Percentiles rank a stretch among this genome's conserved stretches.
Conservation (phyloP, 2,329 filamentous ascomycete genomes). For the Phyllosticta citrichinensis region DNA sequence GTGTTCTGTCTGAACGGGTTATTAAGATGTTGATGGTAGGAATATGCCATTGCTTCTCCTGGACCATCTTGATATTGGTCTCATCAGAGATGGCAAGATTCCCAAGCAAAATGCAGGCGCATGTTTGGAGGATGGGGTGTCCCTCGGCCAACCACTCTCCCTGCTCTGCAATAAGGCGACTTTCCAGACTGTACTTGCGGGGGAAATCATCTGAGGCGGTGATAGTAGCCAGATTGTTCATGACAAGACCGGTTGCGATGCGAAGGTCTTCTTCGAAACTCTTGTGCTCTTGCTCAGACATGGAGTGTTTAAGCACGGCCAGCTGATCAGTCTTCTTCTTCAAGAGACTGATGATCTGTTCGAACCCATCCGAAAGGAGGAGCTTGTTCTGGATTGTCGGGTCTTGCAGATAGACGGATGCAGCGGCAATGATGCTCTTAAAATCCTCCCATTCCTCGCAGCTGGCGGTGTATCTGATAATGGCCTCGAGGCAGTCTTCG, state of each 20-base stretch:
- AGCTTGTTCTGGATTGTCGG: slow-evolving; percentile 24
- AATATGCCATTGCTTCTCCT: slow-evolving; percentile 22
- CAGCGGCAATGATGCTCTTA: slow-evolving; percentile 6
- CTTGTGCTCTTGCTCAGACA: slow-evolving; percentile 4
- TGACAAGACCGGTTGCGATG: slow-evolving; percentile 4
- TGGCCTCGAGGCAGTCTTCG: slow-evolving; percentile 3
- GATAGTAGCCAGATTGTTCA: slow-evolving; percentile 13
- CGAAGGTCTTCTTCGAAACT: slow-evolving; percentile 5
- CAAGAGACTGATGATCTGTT: slow-evolving; percentile 21
- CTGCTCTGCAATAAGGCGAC: slow-evolving; percentile 19
- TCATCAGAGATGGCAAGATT: slow-evolving; percentile 28
- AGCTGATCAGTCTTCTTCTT: slow-evolving; percentile 15
- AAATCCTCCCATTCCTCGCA: slow-evolving; percentile 10
- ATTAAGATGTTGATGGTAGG: slow-evolving; percentile 21
- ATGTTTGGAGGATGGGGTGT: slow-evolving; percentile 21
- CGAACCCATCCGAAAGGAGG: slow-evolving; percentile 20
- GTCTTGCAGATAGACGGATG: slow-evolving; percentile 24
- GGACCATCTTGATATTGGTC: slow-evolving; percentile 25
- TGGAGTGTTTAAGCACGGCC: neutral
- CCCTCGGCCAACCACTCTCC: slow-evolving; percentile 6
- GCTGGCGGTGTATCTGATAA: neutral
- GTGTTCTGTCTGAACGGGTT: slow-evolving; percentile 18
- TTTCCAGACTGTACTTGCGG: slow-evolving; percentile 18
- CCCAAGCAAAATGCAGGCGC: slow-evolving; percentile 28
- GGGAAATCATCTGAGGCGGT: slow-evolving; percentile 26